Conservation (phyloP, 2,329 filamentous ascomycete genomes). For the Alternaria alternata region DNA sequence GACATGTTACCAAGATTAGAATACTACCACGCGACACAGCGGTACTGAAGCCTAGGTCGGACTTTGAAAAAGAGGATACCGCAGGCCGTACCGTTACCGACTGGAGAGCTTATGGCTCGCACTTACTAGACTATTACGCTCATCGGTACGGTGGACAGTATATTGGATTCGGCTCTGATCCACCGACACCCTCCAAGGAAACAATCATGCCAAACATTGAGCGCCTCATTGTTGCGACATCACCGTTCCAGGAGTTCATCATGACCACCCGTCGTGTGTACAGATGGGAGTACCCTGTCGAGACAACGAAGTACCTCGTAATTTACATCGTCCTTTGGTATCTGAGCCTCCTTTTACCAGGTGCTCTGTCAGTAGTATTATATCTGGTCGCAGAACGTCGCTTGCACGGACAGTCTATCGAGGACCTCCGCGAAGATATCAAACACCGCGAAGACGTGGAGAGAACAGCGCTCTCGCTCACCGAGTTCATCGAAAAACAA, state of each 20-base stretch:
- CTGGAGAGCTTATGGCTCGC: conserved; percentile 39
- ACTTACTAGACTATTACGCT: conserved; percentile 41
- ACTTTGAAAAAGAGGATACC: conserved; percentile 34
- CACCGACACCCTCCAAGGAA: conserved; percentile 42
- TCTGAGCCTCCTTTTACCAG: conserved; percentile 38
- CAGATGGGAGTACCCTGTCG: conserved; percentile 45
- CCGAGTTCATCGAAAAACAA: conserved; percentile 49
- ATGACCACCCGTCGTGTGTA: conserved; percentile 49
- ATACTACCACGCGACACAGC: conserved; percentile 32
- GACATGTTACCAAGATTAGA: conserved; percentile 48
- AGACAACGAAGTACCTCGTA: conserved; percentile 42
- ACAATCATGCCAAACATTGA: conserved; percentile 48
- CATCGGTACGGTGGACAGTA: conserved; percentile 50
- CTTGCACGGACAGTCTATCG: conserved; percentile 28
- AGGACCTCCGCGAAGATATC: conserved; percentile 42
- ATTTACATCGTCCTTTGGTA: conserved; percentile 39
- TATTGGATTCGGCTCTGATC: conserved; percentile 43
- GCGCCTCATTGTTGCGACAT: conserved; percentile 49
- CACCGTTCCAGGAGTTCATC: conserved; percentile 47
- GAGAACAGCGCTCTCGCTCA: conserved; percentile 41
- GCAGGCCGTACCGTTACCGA: conserved; percentile 29
- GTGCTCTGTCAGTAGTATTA: conserved; percentile 27
- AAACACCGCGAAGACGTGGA: conserved; percentile 42
- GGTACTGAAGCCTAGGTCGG: conserved; percentile 26
- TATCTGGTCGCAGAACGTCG: conserved; percentile 36